These are phyloP conservation scores for Leccinum broughii DNA, from an alignment of 768 basidiomycete species.

Conservation along the genomic window DNA sequence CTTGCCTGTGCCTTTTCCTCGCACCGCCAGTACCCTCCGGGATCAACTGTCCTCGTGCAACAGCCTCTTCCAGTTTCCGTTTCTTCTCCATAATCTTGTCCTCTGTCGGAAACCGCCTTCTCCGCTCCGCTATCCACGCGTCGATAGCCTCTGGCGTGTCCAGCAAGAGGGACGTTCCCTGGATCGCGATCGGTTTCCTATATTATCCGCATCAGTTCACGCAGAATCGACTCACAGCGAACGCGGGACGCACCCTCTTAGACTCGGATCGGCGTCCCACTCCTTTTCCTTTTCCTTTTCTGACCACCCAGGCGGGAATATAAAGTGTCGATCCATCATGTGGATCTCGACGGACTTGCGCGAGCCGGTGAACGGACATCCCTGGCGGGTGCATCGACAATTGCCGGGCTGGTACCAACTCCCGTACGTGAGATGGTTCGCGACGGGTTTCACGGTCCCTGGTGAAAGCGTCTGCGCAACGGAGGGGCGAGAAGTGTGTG, in stretches of 20 bases:
- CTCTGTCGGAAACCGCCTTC: conserved; percentile 78
- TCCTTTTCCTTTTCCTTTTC: conserved; percentile 52
- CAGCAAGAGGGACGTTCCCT: conserved; percentile 75
- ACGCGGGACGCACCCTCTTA: conserved; percentile 61
- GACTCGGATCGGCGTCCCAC: conserved; percentile 82
- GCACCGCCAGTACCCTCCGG: conserved; percentile 44
- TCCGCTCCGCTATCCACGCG: conserved; percentile 88
- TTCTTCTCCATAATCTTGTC: conserved; percentile 77
- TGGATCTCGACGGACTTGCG: conserved; percentile 72
- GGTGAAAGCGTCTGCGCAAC: conserved; percentile 4
- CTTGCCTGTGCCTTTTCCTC: conserved; percentile 44
- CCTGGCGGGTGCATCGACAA: conserved; percentile 56
- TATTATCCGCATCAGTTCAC: conserved; percentile 4
- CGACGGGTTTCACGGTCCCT: conserved; percentile 13
- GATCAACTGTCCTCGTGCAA: conserved; percentile 73
- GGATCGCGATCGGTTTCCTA: conserved; percentile 73
- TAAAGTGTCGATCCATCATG: conserved; percentile 89
- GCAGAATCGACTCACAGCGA: neutral
- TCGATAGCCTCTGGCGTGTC: conserved; percentile 81
- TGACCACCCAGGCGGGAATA: conserved; percentile 76
- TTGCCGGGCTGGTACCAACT: conserved; percentile 68
- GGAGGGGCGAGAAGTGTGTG: conserved; percentile 1
- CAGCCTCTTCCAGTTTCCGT: conserved; percentile 73
- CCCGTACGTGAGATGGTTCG: conserved; percentile 23
- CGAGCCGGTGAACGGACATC: conserved; percentile 72